Evolutionary conservation across 2,329 filamentous ascomycete species (phyloP).

Genomic region (Pseudonectria foliicola): DNA sequence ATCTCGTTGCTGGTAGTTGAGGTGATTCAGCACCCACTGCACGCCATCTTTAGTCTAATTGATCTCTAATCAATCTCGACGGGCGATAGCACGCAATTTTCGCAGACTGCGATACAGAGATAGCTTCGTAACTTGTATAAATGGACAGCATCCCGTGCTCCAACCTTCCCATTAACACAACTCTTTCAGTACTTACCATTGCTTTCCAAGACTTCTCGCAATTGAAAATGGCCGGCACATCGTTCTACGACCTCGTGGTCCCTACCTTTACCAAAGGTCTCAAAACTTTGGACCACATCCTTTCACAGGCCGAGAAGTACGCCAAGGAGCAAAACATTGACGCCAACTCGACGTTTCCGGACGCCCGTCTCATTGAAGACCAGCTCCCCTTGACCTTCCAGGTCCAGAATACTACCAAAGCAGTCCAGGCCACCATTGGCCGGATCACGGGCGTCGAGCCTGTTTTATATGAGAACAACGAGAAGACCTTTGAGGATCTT

Average conservation of each 20-base stretch:
- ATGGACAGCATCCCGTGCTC: not conserved
- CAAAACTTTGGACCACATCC: constrained; percentile 11
- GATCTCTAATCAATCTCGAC: too few species aligned
- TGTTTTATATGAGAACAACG: not conserved
- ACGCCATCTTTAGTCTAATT: not conserved
- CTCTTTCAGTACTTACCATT: not conserved
- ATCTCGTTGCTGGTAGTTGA: not conserved
- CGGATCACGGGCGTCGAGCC: constrained; percentile 13
- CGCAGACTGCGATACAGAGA: too few species aligned
- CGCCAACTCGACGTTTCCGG: constrained; percentile 5
- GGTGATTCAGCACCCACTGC: not conserved
- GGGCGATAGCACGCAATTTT: too few species aligned
- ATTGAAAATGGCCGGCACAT: constrained; percentile 8
- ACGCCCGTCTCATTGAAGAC: constrained; percentile 13
- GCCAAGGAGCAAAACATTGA: constrained; percentile 12
- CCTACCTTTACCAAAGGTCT: constrained; percentile 11
- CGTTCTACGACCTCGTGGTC: constrained; percentile 12
- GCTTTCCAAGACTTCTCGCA: not conserved
- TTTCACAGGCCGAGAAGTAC: constrained; percentile 13
- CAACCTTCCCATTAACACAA: not conserved
- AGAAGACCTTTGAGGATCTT: constrained; percentile 9
- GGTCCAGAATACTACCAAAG: constrained; percentile 12
- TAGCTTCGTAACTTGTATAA: too few species aligned
- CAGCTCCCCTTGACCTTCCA: constrained; percentile 14
- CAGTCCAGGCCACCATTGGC: constrained; percentile 7